Evolutionary conservation across 2,329 filamentous ascomycete species (phyloP), one percentile per base, ranked within the genome.

Genomic region (Acrodontium crateriforme): DNA sequence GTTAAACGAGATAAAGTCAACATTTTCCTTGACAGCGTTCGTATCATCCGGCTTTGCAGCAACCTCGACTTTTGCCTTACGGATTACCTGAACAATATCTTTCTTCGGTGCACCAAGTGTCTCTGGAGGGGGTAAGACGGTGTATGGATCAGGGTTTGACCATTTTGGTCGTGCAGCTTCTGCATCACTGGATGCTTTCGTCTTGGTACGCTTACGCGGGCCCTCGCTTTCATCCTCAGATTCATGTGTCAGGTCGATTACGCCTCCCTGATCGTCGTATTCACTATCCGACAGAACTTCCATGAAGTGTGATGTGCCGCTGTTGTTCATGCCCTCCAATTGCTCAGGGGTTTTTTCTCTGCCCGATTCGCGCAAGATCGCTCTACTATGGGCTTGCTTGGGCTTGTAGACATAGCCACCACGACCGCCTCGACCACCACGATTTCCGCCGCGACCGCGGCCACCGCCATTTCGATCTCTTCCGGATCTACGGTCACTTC

Each of bases 111-210:
- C 67, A 20, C 70, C 65, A 4, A 62, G 64, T 30, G 84, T 78
- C 39, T 85, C 78, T 0, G 75, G 71, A 5, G 83, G 84, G 6
- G 87, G 87, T 7, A 93, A 62, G 2, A 73, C 79, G 5, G 82
- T 92, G 54, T 95, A 94, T 0, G 85, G 84, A 50, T 95, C 87
- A 3, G 87, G 85, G 43, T 95, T 95, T 4, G 84, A 93, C 87
- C 87, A 95, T 52, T 79, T 84, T 3, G 84, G 83, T 4, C 51
- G 49, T 5, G 49, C 47, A 22, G 55, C 36, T 12, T 29, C 35
- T 9, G 32, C 48, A 12, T 47, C 50, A 23, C 55, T 35, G 8
- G 33, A 23, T 12, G 31, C 29, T 9, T 37, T 31, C 9, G 37
- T 36, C 28, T 46, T 52, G 18, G 34, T 34, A 16, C 51, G 47